A percentile compares a stretch with the other conserved stretches of the same genome.
Evolutionary conservation across 2,329 filamentous ascomycete species (phyloP).

Genomic region (Sordariomycetes sp.): DNA sequence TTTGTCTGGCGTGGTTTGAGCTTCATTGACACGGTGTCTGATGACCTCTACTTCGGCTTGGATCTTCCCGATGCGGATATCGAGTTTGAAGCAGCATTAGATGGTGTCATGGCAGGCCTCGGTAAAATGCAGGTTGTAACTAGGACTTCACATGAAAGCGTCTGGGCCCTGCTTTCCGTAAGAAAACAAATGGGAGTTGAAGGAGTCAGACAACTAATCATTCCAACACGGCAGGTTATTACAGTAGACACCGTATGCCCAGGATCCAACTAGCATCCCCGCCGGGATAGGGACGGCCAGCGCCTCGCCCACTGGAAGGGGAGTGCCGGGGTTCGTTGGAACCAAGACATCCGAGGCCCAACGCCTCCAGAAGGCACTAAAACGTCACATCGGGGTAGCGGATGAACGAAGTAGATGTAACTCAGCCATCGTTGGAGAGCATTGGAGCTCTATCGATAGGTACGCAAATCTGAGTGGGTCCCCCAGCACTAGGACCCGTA

Average conservation of each 20-base stretch:
- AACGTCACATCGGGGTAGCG: neutral
- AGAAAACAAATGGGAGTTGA: neutral
- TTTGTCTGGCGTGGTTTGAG: neutral
- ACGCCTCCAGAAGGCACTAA: neutral
- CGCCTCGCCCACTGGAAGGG: neutral
- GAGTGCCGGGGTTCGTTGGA: too few relatives aligned
- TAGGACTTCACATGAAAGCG: neutral
- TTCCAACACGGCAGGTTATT: neutral
- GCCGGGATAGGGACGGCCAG: too few relatives aligned
- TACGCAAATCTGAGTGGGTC: neutral
- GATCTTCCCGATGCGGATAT: neutral
- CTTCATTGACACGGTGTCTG: neutral
- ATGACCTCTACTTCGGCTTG: neutral
- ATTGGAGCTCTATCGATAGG: neutral
- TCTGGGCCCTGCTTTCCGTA: neutral
- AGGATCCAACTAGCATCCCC: neutral
- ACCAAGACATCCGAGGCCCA: neutral
- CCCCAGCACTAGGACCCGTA: neutral
- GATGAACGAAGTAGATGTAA: neutral
- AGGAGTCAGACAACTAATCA: neutral
- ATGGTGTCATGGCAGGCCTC: neutral
- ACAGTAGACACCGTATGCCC: neutral
- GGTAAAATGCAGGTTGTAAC: neutral
- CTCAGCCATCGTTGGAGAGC: neutral
- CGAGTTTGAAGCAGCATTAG: neutral